Conservation (phyloP, 1,284 basidiomycete genomes). For the Hypsizygus ulmarius region DNA sequence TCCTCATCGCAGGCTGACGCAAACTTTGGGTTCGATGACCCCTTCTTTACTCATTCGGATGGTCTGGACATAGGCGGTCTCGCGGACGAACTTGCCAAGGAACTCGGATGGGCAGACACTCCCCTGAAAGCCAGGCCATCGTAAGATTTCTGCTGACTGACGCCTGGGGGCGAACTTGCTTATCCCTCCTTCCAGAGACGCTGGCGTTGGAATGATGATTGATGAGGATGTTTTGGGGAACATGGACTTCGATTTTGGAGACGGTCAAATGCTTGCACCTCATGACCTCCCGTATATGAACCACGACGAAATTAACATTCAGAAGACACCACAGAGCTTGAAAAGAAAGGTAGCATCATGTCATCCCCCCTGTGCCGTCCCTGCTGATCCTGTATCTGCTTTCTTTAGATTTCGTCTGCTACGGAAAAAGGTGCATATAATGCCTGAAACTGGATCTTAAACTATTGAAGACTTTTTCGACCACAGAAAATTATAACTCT, state of each 20-base stretch:
- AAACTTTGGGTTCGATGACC: slow-evolving; percentile 52
- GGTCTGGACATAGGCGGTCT: slow-evolving; percentile 57
- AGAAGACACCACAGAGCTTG: slow-evolving; percentile 10
- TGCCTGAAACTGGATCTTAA: too few species aligned
- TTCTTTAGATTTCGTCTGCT: slow-evolving; percentile 1
- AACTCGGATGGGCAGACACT: slow-evolving; percentile 64
- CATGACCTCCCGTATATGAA: background rate
- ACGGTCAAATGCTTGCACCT: slow-evolving; percentile 8
- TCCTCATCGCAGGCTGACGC: slow-evolving; percentile 59
- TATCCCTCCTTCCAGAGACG: background rate
- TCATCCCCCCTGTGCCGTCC: background rate
- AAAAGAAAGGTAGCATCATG: slow-evolving; percentile 15
- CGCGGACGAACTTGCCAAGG: slow-evolving; percentile 67
- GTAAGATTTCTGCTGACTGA: slow-evolving; percentile 11
- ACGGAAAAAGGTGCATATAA: slow-evolving; percentile 6
- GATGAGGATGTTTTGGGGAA: background rate
- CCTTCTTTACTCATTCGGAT: slow-evolving; percentile 49
- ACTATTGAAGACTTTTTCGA: background rate
- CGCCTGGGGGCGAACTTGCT: slow-evolving; percentile 2
- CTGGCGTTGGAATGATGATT: background rate
- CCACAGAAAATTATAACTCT: slow-evolving; percentile 10
- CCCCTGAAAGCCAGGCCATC: slow-evolving; percentile 24
- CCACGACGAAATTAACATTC: background rate
- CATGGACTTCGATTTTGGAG: slow-evolving; percentile 29
- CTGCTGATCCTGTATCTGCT: background rate